These are phyloP conservation scores for Didymella keratinophila DNA, from an alignment of 2,329 filamentous ascomycete genomes.

Conservation along the genomic window DNA sequence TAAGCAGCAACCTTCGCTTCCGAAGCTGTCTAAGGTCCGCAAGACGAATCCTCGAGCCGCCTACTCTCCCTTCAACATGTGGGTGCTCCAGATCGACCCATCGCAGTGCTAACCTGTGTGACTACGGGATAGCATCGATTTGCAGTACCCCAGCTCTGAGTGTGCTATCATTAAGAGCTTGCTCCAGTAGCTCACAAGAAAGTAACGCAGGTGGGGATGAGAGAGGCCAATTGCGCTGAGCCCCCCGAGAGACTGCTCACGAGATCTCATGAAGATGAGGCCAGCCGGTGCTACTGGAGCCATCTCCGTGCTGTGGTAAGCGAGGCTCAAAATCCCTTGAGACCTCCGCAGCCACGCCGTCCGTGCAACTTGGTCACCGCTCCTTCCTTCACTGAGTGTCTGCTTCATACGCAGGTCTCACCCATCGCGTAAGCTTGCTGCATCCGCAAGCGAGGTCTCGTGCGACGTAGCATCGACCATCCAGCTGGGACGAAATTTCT, in stretches of 20 bases:
- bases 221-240: too few relatives aligned
- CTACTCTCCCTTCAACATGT: neutral
- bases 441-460: neutral
- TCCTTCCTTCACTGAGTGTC: neutral
- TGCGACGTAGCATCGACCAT: constrained; percentile 11
- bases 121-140: neutral
- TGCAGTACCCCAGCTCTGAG: neutral
- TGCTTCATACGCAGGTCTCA: neutral
- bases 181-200: too few relatives aligned
- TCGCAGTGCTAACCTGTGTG: neutral
- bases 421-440: neutral
- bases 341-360: neutral
- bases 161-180: too few relatives aligned
- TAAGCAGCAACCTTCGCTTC: too few relatives aligned
- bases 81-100: too few relatives aligned
- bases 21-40: neutral
- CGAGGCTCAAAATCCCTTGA: neutral
- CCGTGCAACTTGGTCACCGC: neutral
- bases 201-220: too few relatives aligned
- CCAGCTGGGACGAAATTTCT: constrained; percentile 10
- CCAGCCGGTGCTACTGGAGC: too few relatives aligned
- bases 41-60: neutral
- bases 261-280: too few relatives aligned
- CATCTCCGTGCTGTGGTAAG: neutral
- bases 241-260: too few relatives aligned